Evolutionary conservation across 1,284 basidiomycete genomes (phyloP).

Genomic region (Puccinia hordei): DNA sequence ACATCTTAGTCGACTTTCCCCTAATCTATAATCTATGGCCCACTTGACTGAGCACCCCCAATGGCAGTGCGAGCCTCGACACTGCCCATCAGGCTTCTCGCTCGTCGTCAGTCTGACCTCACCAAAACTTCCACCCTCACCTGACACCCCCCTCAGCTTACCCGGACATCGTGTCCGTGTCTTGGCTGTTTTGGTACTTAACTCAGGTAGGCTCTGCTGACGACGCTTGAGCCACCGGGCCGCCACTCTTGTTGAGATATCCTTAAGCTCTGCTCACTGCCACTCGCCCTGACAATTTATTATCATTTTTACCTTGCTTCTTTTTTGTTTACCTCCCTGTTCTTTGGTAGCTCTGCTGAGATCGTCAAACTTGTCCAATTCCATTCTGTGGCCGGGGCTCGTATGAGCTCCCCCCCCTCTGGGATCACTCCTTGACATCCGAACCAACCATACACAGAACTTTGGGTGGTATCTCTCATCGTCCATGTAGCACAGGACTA

Average conservation of each 20-base stretch:
- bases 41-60: background rate
- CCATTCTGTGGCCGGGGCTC: slow-evolving; percentile 15
- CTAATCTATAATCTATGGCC: background rate
- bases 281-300: background rate
- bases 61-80: background rate
- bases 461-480: background rate
- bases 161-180: background rate
- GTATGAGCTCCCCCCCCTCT: background rate
- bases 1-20: background rate
- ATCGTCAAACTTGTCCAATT: slow-evolving; percentile 15
- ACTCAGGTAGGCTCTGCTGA: background rate
- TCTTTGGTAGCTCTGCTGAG: background rate
- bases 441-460: too few species aligned
- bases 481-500: slow-evolving; percentile 15
- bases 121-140: background rate
- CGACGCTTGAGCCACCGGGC: slow-evolving; percentile 26
- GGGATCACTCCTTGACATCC: slow-evolving; percentile 33
- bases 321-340: too few species aligned
- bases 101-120: background rate
- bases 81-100: background rate
- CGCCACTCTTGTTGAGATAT: background rate
- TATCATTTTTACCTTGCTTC: background rate
- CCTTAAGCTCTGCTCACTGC: background rate
- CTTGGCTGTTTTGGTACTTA: background rate
- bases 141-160: background rate